phyloP scores from a whole-genome alignment of 2,329 filamentous ascomycete genomes.

The Hypoxylon sp. region DNA sequence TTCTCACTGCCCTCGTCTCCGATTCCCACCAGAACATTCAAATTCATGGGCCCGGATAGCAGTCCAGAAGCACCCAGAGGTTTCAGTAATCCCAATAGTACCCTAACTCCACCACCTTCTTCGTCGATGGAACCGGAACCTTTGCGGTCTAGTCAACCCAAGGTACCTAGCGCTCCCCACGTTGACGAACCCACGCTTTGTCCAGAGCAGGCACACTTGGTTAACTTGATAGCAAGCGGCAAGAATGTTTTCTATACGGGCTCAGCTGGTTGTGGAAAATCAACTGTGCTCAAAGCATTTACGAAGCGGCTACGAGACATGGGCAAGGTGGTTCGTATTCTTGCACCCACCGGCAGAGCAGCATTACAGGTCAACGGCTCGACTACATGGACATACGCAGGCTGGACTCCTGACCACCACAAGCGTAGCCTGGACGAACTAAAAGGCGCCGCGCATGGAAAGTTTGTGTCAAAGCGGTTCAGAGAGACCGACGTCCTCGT shows the following conservation, averaged over 20 bases:
- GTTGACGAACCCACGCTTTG: slow-evolving; percentile 50
- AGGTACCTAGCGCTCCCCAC: neutral
- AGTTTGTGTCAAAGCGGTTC: slow-evolving; percentile 50
- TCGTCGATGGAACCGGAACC: slow-evolving; percentile 7
- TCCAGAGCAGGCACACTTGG: slow-evolving; percentile 57
- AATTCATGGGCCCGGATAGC: too few relatives aligned
- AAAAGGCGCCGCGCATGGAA: slow-evolving; percentile 43
- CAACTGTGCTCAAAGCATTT: slow-evolving; percentile 61
- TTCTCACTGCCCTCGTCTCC: neutral
- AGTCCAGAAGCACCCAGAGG: too few relatives aligned
- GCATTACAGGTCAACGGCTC: slow-evolving; percentile 64
- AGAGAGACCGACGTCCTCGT: slow-evolving; percentile 62
- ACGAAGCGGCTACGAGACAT: slow-evolving; percentile 48
- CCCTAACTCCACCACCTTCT: slow-evolving; percentile 6
- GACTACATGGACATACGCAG: slow-evolving; percentile 66
- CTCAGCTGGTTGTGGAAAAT: slow-evolving; percentile 68
- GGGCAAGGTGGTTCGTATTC: slow-evolving; percentile 55
- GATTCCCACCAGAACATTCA: too few relatives aligned
- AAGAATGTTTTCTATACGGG: slow-evolving; percentile 71
- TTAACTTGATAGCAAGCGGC: slow-evolving; percentile 60
- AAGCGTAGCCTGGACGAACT: slow-evolving; percentile 52
- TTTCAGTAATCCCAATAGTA: neutral
- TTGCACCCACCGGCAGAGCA: slow-evolving; percentile 68
- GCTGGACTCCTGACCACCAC: slow-evolving; percentile 60
- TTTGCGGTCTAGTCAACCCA: neutral